These are phyloP conservation scores for Bryopsis sp. DNA, from an alignment of 139 green algal species.

Conservation along the genomic window DNA sequence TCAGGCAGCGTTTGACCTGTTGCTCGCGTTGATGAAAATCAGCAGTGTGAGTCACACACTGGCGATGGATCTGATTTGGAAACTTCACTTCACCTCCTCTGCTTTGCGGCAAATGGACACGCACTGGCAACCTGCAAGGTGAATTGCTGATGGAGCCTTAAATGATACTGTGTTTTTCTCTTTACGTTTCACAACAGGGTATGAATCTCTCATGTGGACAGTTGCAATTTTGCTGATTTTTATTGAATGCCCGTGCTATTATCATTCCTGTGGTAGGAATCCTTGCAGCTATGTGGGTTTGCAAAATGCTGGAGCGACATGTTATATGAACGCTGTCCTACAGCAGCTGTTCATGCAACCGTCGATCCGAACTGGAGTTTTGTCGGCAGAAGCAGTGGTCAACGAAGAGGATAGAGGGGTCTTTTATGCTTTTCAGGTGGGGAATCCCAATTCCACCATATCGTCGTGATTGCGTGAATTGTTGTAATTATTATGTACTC, in stretches of 20 bases:
- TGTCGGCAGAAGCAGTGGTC: constrained; percentile 29
- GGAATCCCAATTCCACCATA: no score
- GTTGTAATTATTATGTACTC: neutral
- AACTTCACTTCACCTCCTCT: constrained; percentile 22
- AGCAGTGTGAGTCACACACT: constrained; percentile 19
- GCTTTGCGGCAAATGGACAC: neutral
- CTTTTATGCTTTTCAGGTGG: neutral
- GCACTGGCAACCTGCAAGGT: neutral
- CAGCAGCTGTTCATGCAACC: constrained; percentile 96
- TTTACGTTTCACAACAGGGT: neutral
- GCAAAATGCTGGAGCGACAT: constrained; percentile 78
- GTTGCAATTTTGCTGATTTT: neutral
- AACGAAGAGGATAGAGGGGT: neutral
- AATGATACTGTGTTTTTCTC: neutral
- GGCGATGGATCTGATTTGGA: constrained; percentile 21
- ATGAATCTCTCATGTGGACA: neutral
- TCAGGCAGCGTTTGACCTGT: constrained; percentile 32
- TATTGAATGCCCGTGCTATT: neutral
- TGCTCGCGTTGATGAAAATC: constrained; percentile 29
- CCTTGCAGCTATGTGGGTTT: constrained; percentile 43
- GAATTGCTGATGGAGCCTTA: constrained; percentile 19
- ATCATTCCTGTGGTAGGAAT: neutral
- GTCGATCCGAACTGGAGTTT: constrained; percentile 51
- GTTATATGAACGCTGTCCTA: constrained; percentile 93
- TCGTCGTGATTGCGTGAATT: neutral